Conservation (phyloP, 2,329 filamentous ascomycete species). For the Neofusicoccum umdonicola region DNA sequence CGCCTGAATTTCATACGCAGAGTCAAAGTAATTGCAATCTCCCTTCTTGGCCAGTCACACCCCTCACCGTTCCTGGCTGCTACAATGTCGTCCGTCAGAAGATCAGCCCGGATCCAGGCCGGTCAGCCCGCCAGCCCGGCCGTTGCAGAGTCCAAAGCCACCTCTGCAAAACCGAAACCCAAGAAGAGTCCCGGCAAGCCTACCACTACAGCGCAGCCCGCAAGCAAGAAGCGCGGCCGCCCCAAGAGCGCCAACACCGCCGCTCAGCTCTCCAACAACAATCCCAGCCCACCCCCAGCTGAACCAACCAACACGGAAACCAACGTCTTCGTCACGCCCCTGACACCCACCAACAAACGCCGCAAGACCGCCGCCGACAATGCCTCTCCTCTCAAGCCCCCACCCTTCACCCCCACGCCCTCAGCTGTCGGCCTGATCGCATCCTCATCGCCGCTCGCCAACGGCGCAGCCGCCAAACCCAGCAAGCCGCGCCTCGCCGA, state of each 20-base stretch:
- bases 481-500: slow-evolving; percentile 55
- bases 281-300: background rate
- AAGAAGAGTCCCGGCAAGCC: background rate
- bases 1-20: background rate
- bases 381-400: slow-evolving; percentile 26
- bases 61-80: background rate
- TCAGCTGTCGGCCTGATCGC: slow-evolving; percentile 49
- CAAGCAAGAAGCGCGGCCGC: slow-evolving; percentile 7
- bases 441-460: slow-evolving; percentile 27
- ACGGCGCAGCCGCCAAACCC: slow-evolving; percentile 22
- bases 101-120: slow-evolving; percentile 9
- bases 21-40: background rate
- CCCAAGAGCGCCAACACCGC: background rate
- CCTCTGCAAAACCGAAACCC: background rate
- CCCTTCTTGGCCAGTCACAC: background rate
- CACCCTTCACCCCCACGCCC: slow-evolving; percentile 36
- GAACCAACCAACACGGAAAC: slow-evolving; percentile 23
- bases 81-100: slow-evolving; percentile 3
- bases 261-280: background rate
- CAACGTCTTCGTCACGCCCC: slow-evolving; percentile 1
- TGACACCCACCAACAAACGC: background rate
- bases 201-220: background rate
- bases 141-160: background rate
- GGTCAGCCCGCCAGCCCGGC: background rate
- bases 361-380: slow-evolving; percentile 24